These are phyloP conservation scores for Diplotaxis tenuifolia DNA, from an alignment of 345 rosid genomes.

Conservation along the genomic window DNA sequence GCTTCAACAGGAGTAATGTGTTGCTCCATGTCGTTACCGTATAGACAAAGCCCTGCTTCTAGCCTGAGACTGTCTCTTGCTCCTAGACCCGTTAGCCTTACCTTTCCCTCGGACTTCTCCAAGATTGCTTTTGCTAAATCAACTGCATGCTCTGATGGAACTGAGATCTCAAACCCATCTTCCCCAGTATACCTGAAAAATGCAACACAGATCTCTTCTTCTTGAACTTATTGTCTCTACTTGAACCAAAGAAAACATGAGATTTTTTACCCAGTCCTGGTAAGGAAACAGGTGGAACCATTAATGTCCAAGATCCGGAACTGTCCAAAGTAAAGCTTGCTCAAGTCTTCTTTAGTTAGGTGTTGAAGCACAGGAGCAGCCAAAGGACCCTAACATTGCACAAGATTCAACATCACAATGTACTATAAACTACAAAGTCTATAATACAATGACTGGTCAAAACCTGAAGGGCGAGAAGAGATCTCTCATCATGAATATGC, in stretches of 20 bases:
- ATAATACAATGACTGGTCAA: too few species aligned
- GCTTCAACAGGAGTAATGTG: constrained; percentile 90
- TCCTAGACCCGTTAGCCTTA: constrained; percentile 88
- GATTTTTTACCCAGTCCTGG: constrained; percentile 82
- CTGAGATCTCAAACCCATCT: constrained; percentile 98
- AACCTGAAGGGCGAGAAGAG: constrained; percentile 99
- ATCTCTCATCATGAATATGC: constrained; percentile 97
- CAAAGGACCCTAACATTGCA: constrained; percentile 79
- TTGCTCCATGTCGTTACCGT: constrained; percentile 97
- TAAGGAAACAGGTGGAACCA: constrained; percentile 78
- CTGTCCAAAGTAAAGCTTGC: constrained; percentile 90
- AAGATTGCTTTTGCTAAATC: constrained; percentile 90
- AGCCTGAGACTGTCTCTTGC: constrained; percentile 97
- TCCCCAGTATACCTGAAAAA: constrained; percentile 82
- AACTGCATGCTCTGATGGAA: constrained; percentile 76
- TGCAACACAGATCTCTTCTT: not conserved
- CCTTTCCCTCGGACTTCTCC: constrained; percentile 89
- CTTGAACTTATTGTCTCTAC: not conserved
- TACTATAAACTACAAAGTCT: too few species aligned
- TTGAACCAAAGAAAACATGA: constrained; percentile 5
- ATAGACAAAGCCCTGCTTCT: constrained; percentile 89
- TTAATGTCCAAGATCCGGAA: constrained; percentile 80
- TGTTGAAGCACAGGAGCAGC: constrained; percentile 88
- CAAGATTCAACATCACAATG: not conserved
- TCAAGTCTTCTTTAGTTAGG: constrained; percentile 80